These are phyloP conservation scores for Ulota crispa DNA, from an alignment of 225 moss, liverwort and hornwort species.

Conservation along the genomic window DNA sequence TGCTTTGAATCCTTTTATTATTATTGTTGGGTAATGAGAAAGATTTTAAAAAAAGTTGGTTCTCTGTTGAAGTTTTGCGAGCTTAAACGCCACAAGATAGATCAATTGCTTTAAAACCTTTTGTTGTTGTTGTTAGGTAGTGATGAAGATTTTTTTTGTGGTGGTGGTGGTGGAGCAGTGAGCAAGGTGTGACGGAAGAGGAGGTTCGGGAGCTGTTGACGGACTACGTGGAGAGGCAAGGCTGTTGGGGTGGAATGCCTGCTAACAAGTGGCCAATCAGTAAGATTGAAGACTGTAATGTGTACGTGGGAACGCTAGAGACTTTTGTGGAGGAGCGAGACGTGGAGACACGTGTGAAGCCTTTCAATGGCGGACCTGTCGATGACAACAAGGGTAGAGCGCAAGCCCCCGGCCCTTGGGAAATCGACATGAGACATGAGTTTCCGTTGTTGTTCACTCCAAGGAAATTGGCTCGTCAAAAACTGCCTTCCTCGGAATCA, in stretches of 20 bases:
- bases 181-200: slow-evolving; percentile 68
- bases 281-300: slow-evolving; percentile 86
- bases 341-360: slow-evolving; percentile 49
- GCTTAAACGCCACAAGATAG: no score
- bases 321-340: slow-evolving; percentile 92
- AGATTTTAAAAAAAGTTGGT: no score
- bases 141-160: no score
- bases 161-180: slow-evolving; percentile 38
- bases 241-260: slow-evolving; percentile 78
- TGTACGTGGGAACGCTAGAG: slow-evolving; percentile 78
- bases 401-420: slow-evolving; percentile 63
- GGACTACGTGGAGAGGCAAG: slow-evolving; percentile 64
- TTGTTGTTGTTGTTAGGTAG: no score
- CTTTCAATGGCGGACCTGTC: slow-evolving; percentile 59
- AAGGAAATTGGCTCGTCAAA: slow-evolving; percentile 52
- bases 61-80: no score
- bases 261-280: slow-evolving; percentile 78
- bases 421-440: slow-evolving; percentile 86
- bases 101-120: no score
- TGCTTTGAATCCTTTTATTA: no score
- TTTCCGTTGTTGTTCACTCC: slow-evolving; percentile 77
- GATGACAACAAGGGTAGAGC: slow-evolving; percentile 40
- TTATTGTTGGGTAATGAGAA: no score
- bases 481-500: slow-evolving; percentile 67
- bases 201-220: slow-evolving; percentile 73